phyloP scores from a whole-genome alignment of 805 yeast genomes.

The Kluyveromyces dobzhanskii region DNA sequence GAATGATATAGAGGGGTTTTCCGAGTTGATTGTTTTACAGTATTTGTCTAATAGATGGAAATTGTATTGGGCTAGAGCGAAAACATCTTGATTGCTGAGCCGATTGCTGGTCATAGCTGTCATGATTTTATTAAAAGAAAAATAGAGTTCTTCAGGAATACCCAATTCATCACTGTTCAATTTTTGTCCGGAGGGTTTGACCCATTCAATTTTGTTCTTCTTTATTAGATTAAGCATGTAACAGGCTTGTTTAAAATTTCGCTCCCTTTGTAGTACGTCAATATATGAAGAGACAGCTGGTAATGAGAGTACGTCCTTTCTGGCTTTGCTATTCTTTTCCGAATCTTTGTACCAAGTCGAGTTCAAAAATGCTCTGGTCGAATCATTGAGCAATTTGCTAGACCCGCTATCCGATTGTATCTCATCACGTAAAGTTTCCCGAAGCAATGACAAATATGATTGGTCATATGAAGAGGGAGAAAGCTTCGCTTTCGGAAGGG shows the following conservation, averaged over 20 bases:
- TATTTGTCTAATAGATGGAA: slow-evolving; percentile 13
- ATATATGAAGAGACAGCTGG: slow-evolving; percentile 1
- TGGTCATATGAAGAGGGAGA: slow-evolving; percentile 1
- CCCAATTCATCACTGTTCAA: slow-evolving; percentile 2
- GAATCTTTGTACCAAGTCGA: slow-evolving; percentile 3
- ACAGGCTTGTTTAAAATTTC: background rate
- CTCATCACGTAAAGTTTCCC: slow-evolving; percentile 1
- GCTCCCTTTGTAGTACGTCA: background rate
- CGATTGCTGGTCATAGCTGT: slow-evolving; percentile 3
- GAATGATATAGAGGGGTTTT: slow-evolving; percentile 1
- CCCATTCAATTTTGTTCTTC: slow-evolving; percentile 17
- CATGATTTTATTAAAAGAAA: slow-evolving; percentile 18
- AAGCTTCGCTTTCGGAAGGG: background rate
- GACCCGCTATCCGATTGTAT: background rate
- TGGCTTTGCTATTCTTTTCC: background rate
- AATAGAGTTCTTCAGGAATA: slow-evolving; percentile 21
- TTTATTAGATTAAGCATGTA: slow-evolving; percentile 13
- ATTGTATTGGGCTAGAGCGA: slow-evolving; percentile 16
- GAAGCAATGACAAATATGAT: background rate
- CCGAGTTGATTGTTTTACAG: background rate
- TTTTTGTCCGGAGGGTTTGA: slow-evolving; percentile 10
- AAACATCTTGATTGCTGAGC: slow-evolving; percentile 4
- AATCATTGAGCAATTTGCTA: slow-evolving; percentile 1
- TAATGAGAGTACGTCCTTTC: background rate
- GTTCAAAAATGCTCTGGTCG: slow-evolving; percentile 3